Base-by-base conservation (phyloP, 192 early-diverging fungal species). In the Entomortierella parvispora region DNA sequence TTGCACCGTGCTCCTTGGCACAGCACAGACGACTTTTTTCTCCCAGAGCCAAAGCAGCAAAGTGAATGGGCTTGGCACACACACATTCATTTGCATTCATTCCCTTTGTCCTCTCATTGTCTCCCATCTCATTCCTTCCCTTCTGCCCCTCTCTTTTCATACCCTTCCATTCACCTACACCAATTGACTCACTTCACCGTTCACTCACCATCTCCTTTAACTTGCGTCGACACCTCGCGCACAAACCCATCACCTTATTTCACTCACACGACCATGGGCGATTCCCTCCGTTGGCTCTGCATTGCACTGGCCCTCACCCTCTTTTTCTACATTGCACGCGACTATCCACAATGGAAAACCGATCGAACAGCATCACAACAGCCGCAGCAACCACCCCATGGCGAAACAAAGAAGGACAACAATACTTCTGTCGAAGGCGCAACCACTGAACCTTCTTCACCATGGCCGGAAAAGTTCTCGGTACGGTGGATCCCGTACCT, bases 271-370 rank as follows among this genome's bases (percentile, higher is more conserved):
- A 20, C 47, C 56, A 8, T 40, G 11, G 47, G 37, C 43, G 23
- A 68, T 29, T 29, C 57, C 11, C 25, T 12, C 25, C 50, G 26
- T 7, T 57, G 51, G 50, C 18, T 62, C 22, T 18, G 57, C 33
- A 25, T 56, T 18, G 43, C 37, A 12, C 20, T 20, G 17, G 20
- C 43, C 10, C n/a, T 76, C 47, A n/a, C 50, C n/a, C 18, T 76
- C 28, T 62, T 62, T 31, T 2, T 57, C n/a, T 76, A 51, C 46
- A 67, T 76, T 17, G 65, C 72, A 34, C 72, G 59, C 18, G 65
- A 76, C 23, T 76, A 76, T 47, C 72, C 72, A 12, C 50, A 34
- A 10, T 76, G 72, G 72, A 67, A 48, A 26, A 45, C 72, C 31
- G 25, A 58, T 6, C 20, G 34, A 40, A 25, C 3, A 53, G 6